phyloP scores from a whole-genome alignment of 345 rosid species.

The Lumnitzera littorea region DNA sequence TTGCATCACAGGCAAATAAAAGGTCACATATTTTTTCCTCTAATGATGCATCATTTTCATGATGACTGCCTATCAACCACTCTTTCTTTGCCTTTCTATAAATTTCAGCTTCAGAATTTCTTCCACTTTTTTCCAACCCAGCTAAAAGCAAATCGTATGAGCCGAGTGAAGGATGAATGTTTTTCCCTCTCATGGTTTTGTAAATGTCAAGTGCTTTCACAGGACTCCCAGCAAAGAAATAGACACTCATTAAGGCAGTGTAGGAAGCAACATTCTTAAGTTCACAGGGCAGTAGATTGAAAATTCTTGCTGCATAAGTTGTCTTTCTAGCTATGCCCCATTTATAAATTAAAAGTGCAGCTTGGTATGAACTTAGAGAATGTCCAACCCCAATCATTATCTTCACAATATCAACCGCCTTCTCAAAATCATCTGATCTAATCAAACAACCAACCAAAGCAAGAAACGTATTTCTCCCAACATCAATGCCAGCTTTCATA shows the following conservation, averaged over 20 bases:
- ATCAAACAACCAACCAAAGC: slow-evolving; percentile 44
- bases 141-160: slow-evolving; percentile 56
- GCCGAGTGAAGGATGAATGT: slow-evolving; percentile 51
- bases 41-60: slow-evolving; percentile 18
- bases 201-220: slow-evolving; percentile 60
- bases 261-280: slow-evolving; percentile 57
- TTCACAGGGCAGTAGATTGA: slow-evolving; percentile 49
- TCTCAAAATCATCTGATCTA: slow-evolving; percentile 31
- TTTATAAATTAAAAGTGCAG: slow-evolving; percentile 52
- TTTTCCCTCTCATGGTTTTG: slow-evolving; percentile 45
- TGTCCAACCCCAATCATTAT: slow-evolving; percentile 54
- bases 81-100: slow-evolving; percentile 58
- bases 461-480: slow-evolving; percentile 54
- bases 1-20: slow-evolving; percentile 37
- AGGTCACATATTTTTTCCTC: slow-evolving; percentile 70
- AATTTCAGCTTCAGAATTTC: slow-evolving; percentile 31
- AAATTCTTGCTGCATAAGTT: slow-evolving; percentile 48
- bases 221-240: slow-evolving; percentile 65
- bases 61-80: slow-evolving; percentile 22
- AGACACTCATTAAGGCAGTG: slow-evolving; percentile 59
- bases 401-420: slow-evolving; percentile 36
- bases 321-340: slow-evolving; percentile 79
- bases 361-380: slow-evolving; percentile 48
- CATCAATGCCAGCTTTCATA: slow-evolving; percentile 33
- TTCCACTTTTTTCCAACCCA: slow-evolving; percentile 60